Conservation (phyloP, 2,329 filamentous ascomycete genomes). For the Pyrenophora teres region DNA sequence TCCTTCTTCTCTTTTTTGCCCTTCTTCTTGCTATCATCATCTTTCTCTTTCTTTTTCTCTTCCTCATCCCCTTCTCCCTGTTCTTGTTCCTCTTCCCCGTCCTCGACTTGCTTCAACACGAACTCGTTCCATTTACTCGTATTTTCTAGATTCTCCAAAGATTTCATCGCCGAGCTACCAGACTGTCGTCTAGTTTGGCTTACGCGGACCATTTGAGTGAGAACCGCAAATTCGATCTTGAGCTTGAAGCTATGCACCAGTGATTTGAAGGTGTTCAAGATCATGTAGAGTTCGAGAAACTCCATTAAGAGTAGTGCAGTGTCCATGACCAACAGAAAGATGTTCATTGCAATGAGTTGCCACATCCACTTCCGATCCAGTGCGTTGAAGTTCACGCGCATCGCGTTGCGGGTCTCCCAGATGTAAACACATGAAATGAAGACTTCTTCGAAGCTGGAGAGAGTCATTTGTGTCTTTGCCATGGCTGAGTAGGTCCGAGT, state of each 20-base stretch:
- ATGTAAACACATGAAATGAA: conserved; percentile 52
- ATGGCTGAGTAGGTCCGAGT: conserved; percentile 26
- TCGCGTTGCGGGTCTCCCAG: conserved; percentile 49
- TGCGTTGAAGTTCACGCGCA: conserved; percentile 14
- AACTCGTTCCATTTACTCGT: no score
- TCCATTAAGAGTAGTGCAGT: conserved; percentile 15
- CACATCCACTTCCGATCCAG: conserved; percentile 17
- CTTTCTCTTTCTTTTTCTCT: no score
- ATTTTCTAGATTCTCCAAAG: not conserved
- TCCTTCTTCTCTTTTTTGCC: no score
- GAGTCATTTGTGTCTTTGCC: conserved; percentile 48
- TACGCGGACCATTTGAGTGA: conserved; percentile 41
- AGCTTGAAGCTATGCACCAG: conserved; percentile 52
- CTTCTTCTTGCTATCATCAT: no score
- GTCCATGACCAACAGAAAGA: conserved; percentile 19
- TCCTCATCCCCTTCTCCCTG: not conserved
- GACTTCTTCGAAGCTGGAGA: conserved; percentile 47
- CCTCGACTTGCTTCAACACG: no score
- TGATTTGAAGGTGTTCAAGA: conserved; percentile 39
- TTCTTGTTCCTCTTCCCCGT: not conserved
- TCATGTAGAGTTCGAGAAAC: conserved; percentile 20
- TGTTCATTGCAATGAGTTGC: conserved; percentile 22
- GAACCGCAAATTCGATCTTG: conserved; percentile 58
- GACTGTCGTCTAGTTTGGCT: conserved; percentile 1
- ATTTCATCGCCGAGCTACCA: not conserved